Evolutionary conservation across 2,329 filamentous ascomycete genomes (phyloP).

Genomic region (Tympanopsis confertula): DNA sequence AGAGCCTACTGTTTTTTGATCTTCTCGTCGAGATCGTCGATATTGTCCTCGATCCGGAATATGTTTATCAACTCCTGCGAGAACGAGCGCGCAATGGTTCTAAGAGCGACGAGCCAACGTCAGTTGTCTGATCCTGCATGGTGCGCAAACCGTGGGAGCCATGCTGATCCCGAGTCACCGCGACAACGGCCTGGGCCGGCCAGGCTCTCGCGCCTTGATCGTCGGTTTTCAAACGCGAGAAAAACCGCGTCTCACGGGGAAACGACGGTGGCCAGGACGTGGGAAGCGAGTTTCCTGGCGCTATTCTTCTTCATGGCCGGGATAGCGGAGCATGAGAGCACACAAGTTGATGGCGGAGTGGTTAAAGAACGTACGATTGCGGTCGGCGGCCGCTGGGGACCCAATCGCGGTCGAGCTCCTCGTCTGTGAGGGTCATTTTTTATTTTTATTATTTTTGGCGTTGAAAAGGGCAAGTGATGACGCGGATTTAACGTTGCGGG

Average conservation of each 20-base stretch:
- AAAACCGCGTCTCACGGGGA: not conserved
- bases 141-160: slow-evolving; percentile 3
- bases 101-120: slow-evolving; percentile 22
- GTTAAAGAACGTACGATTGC: slow-evolving; percentile 59
- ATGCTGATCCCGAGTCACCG: too few relatives aligned
- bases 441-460: too few relatives aligned
- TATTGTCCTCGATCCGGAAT: slow-evolving; percentile 73
- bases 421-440: slow-evolving; percentile 39
- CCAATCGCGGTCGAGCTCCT: slow-evolving; percentile 67
- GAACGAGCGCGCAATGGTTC: slow-evolving; percentile 79
- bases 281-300: not conserved
- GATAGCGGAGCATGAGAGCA: too few relatives aligned
- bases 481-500: too few relatives aligned
- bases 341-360: slow-evolving; percentile 1
- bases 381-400: slow-evolving; percentile 67
- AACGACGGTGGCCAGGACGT: not conserved
- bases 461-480: too few relatives aligned
- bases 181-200: too few relatives aligned
- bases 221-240: too few relatives aligned
- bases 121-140: slow-evolving; percentile 3
- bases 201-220: too few relatives aligned
- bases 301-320: not conserved
- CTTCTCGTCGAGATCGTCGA: slow-evolving; percentile 62
- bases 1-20: slow-evolving; percentile 68
- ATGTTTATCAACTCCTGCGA: slow-evolving; percentile 77